A percentile compares a stretch with the other conserved stretches of the same genome.
These are phyloP conservation scores for Monosporascus sp. DNA, from an alignment of 2,329 filamentous ascomycete species.

Conservation along the genomic window DNA sequence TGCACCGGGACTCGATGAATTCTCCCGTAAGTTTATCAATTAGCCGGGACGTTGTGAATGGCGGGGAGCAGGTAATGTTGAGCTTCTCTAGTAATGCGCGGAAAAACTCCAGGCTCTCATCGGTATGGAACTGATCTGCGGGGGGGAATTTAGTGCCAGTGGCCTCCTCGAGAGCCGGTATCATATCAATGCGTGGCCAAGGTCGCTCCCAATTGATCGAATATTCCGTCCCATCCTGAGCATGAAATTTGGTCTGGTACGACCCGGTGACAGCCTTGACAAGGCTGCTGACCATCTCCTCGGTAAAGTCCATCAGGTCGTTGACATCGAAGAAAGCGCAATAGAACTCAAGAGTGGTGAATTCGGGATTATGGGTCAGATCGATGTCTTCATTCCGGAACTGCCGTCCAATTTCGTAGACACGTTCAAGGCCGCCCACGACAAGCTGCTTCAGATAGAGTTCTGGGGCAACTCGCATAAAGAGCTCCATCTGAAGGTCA, in stretches of 20 bases:
- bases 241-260: conserved; percentile 81
- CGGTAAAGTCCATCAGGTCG: conserved; percentile 85
- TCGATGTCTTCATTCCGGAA: conserved; percentile 94
- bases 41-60: conserved; percentile 91
- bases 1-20: conserved; percentile 88
- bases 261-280: conserved; percentile 85
- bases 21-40: conserved; percentile 92
- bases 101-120: conserved; percentile 85
- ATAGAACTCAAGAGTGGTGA: conserved; percentile 97
- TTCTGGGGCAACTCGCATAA: conserved; percentile 91
- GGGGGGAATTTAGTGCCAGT: conserved; percentile 92
- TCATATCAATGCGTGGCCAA: conserved; percentile 95
- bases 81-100: conserved; percentile 58
- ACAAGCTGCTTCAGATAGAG: conserved; percentile 95
- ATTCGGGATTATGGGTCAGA: conserved; percentile 95
- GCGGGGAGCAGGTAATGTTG: conserved; percentile 82
- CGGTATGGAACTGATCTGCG: conserved; percentile 81
- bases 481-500: conserved; percentile 90
- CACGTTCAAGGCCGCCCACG: conserved; percentile 87
- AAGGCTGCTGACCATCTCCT: conserved; percentile 84
- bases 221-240: conserved; percentile 77
- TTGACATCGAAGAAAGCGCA: conserved; percentile 88
- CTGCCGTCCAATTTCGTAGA: conserved; percentile 92
- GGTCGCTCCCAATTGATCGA: conserved; percentile 95
- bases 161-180: conserved; percentile 81